Evolutionary conservation across 139 green algal genomes (phyloP), one percentile per base, ranked within the genome.

Genomic region (Haematococcus lacustris): DNA sequence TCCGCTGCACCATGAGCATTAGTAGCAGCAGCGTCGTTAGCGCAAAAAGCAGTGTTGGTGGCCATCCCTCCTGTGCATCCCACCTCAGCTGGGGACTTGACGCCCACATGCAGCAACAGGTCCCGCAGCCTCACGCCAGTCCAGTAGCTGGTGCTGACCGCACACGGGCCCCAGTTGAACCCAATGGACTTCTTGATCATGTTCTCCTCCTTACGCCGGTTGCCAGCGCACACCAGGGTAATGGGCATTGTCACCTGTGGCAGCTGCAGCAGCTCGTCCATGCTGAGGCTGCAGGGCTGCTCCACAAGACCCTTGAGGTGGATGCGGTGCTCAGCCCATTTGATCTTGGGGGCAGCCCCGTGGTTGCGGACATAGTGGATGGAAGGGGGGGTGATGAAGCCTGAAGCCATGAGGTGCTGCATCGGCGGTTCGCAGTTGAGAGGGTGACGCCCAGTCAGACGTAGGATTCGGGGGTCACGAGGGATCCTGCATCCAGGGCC

Each of bases 201-300:
- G 84, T 99, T 99, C 81, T 98, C 82, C 78, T 99, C 95, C 82
- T 98, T 99, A 53, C 95, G 88, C 3, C 95, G 76, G 82, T 98
- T 98, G 21, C 94, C 93, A 28, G 92, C 93, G 82, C 93, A 98
- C n/a, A 90, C 91, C 21, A 97, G 76, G 2, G 87, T 94, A 33
- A 90, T 71, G 1, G 91, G 94, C 3, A 98, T 76, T 25, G 83
- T 93, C 3, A 92, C 68, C 2, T 78, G 76, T 0, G 92, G 92
- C 77, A 97, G 61, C 3, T 70, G 66, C 32, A 93, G 50, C 0
- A 98, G 61, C 51, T 99, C 88, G 43, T 97, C 89, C 93, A 99
- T 98, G 59, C 73, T 91, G 35, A 98, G 84, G 2, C 41, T 81
- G 38, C 74, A 63, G 3, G 93, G 90, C 40, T 67, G 77, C 51